Evolutionary conservation across 2,329 filamentous ascomycete species (phyloP).

Genomic region (Colletotrichum sidae): DNA sequence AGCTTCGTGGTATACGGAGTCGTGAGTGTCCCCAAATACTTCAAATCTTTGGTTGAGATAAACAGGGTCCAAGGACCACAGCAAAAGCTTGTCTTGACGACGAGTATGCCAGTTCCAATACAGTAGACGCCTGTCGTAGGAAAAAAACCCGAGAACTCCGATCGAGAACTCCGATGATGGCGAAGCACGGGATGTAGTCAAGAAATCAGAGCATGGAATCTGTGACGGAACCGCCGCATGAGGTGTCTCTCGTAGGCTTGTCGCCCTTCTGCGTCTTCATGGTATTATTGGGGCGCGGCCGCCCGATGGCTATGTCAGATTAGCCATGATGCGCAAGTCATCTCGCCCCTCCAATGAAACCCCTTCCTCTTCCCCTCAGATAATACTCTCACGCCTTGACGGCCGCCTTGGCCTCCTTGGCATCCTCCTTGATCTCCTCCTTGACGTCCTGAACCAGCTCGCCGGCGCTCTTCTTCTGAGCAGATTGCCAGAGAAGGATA

Average conservation of each 20-base stretch:
- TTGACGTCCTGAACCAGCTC: conserved; percentile 54
- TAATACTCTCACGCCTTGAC: neutral
- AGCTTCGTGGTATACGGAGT: too few relatives aligned
- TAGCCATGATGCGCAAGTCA: neutral
- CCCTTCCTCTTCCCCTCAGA: neutral
- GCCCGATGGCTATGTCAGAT: conserved; percentile 6
- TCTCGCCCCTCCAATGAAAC: neutral
- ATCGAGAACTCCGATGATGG: too few relatives aligned
- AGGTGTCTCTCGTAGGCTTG: neutral
- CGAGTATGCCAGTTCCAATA: too few relatives aligned
- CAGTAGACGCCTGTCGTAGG: too few relatives aligned
- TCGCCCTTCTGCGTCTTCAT: conserved; percentile 2
- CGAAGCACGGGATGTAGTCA: too few relatives aligned
- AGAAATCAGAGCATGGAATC: too few relatives aligned
- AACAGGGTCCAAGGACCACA: too few relatives aligned
- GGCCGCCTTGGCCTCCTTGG: conserved; percentile 40
- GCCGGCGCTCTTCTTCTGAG: conserved; percentile 63
- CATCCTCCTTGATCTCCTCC: conserved; percentile 47
- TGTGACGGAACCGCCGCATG: too few relatives aligned
- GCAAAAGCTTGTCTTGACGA: too few relatives aligned
- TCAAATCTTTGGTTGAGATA: too few relatives aligned
- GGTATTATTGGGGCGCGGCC: conserved; percentile 7
- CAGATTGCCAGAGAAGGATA: conserved; percentile 75
- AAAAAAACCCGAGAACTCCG: too few relatives aligned
- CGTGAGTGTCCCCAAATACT: too few relatives aligned